Evolutionary conservation across 768 basidiomycete genomes (phyloP).

Genomic region (Chalciporus chontae): DNA sequence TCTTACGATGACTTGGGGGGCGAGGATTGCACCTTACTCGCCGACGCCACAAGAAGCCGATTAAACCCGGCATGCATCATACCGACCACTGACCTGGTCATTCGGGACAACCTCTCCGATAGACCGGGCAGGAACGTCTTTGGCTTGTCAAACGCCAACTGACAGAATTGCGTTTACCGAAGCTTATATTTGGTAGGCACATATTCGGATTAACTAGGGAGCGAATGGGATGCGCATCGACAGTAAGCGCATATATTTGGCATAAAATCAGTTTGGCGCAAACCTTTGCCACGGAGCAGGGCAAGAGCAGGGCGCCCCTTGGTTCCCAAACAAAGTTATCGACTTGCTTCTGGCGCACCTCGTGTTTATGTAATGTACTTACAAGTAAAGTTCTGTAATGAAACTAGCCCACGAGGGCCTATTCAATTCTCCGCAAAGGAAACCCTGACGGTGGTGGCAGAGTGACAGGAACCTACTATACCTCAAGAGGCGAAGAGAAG

Average conservation of each 20-base stretch:
- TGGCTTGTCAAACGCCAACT: no score
- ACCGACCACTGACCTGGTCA: no score
- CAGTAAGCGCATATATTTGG: not conserved
- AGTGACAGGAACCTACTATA: not conserved
- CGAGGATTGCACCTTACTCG: no score
- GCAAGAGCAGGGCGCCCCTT: constrained; percentile 14
- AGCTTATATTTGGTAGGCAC: no score
- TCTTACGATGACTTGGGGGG: no score
- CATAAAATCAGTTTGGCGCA: not conserved
- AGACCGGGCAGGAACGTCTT: no score
- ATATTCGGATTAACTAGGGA: no score
- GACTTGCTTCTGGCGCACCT: constrained; percentile 29
- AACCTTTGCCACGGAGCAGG: constrained; percentile 2
- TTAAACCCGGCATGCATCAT: no score
- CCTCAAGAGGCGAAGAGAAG: no score
- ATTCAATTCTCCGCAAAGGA: constrained; percentile 8
- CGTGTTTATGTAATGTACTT: constrained; percentile 16
- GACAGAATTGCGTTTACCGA: no score
- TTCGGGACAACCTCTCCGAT: no score
- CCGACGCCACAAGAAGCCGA: no score
- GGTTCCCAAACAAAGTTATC: constrained; percentile 20
- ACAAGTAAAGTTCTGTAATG: not conserved
- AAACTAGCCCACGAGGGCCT: not conserved
- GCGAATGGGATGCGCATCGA: not conserved
- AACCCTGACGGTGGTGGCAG: constrained; percentile 13